Evolutionary conservation across 257 asterid genomes (phyloP).

Genomic region (Echium plantagineum): DNA sequence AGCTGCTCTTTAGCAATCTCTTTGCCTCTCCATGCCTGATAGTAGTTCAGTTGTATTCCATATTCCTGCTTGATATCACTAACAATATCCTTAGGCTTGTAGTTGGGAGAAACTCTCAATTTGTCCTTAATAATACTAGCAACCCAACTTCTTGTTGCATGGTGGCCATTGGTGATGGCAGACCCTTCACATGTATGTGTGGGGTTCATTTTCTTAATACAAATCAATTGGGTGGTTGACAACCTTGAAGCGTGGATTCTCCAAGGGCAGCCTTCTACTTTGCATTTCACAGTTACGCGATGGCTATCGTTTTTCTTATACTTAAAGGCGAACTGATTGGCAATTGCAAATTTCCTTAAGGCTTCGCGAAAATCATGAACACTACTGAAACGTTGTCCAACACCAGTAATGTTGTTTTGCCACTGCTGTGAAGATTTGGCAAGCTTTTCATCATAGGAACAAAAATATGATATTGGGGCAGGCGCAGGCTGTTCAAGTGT

Average conservation of each 20-base stretch:
- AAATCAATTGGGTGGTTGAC: conserved; percentile 89
- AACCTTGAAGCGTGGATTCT: conserved; percentile 94
- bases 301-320: conserved; percentile 97
- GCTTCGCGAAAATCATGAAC: conserved; percentile 97
- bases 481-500: conserved; percentile 34
- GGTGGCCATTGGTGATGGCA: conserved; percentile 47
- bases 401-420: conserved; percentile 87
- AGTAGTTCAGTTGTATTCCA: conserved; percentile 89
- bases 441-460: conserved; percentile 50
- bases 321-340: conserved; percentile 82
- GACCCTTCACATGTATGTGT: conserved; percentile 92
- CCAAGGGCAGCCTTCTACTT: conserved; percentile 95
- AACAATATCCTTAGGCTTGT: conserved; percentile 95
- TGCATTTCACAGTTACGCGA: conserved; percentile 97
- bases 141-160: conserved; percentile 97
- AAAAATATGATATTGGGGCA: conserved; percentile 29
- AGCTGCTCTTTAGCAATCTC: conserved; percentile 99
- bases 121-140: conserved; percentile 98
- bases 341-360: conserved; percentile 79
- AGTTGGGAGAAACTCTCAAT: conserved; percentile 65
- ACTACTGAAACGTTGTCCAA: conserved; percentile 92
- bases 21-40: conserved; percentile 99
- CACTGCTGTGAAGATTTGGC: conserved; percentile 79
- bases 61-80: conserved; percentile 82
- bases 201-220: conserved; percentile 89